A percentile compares a stretch with the other conserved stretches of the same genome.
These are phyloP conservation scores for Thraustochytrium sp. DNA, from an alignment of 352 stramenopile species.

Conservation along the genomic window DNA sequence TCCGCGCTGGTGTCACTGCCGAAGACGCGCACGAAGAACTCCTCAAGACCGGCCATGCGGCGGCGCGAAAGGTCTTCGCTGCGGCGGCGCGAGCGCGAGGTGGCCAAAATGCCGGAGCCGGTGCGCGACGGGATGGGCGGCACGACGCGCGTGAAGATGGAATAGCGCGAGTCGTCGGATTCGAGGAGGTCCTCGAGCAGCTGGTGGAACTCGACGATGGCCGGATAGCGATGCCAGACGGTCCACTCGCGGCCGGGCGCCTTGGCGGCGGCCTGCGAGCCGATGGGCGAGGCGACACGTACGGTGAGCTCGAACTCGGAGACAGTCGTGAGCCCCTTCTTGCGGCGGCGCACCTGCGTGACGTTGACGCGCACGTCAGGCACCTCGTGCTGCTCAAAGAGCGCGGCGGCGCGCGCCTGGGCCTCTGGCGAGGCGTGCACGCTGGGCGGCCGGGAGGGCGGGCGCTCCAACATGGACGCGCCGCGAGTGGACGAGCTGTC, in stretches of 20 bases:
- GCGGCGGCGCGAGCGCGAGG: not conserved
- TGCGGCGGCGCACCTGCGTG: not conserved
- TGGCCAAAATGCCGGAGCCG: not conserved
- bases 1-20: not conserved
- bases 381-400: not conserved
- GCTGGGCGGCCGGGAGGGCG: not conserved
- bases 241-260: not conserved
- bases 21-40: slow-evolving; percentile 4
- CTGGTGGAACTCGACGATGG: slow-evolving; percentile 20
- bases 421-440: not conserved
- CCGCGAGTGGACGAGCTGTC: too few relatives aligned
- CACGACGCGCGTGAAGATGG: slow-evolving; percentile 17
- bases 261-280: not conserved
- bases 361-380: not conserved
- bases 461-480: not conserved
- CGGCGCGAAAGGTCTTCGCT: slow-evolving; percentile 1
- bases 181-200: slow-evolving; percentile 22
- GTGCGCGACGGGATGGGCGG: not conserved
- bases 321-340: not conserved
- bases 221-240: slow-evolving; percentile 6
- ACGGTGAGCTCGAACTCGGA: slow-evolving; percentile 17
- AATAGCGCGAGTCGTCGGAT: not conserved
- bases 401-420: too few relatives aligned
- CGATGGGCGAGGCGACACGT: not conserved
- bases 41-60: slow-evolving; percentile 18